Evolutionary conservation across 257 asterid genomes (phyloP), one percentile per base, ranked within the genome.

Genomic region (Nicotiana sylvestris): DNA sequence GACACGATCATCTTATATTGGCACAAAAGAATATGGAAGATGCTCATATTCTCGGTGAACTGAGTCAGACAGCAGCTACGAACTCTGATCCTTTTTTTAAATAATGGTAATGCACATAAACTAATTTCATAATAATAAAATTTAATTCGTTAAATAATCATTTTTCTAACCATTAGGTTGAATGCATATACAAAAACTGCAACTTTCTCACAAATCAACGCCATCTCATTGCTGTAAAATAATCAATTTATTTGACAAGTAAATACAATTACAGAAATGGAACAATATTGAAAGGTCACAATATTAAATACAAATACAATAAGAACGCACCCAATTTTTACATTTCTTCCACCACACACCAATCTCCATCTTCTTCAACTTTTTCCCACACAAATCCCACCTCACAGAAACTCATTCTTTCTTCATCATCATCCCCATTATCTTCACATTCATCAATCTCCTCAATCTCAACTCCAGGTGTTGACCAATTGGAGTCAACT

Each of bases 301-400:
- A 3, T 21, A 9, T 6, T 25, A 43, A 25, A 25, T 27, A 74
- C 64, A 49, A 74, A 21, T 43, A 72, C 21, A 70, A 49, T 46
- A 25, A 21, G 39, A 4, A 72, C 49, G 58, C 39, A 46, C 25
- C 37, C 2, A 74, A 74, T 76, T 35, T 35, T 35, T 29, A 76
- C 43, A 91, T 82, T 84, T 91, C 92, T 67, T 91, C 92, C 85
- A 92, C 94, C 81, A 93, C 85, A 81, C 92, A 92, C 98, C 99
- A 93, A 65, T 87, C 90, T 76, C 89, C 97, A 80, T 86, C 98
- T 56, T 82, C 96, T 37, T 89, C 92, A 83, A 84, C 85, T 16
- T 82, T 79, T 51, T 86, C 86, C 91, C 83, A 83, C 51, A 78
- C 85, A 69, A 85, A 82, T 35, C 84, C 94, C 80, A 86, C 90